A percentile compares a stretch with the other conserved stretches of the same genome.
phyloP scores from a whole-genome alignment of 192 early-diverging fungal genomes.

The Paraglomus occultum region DNA sequence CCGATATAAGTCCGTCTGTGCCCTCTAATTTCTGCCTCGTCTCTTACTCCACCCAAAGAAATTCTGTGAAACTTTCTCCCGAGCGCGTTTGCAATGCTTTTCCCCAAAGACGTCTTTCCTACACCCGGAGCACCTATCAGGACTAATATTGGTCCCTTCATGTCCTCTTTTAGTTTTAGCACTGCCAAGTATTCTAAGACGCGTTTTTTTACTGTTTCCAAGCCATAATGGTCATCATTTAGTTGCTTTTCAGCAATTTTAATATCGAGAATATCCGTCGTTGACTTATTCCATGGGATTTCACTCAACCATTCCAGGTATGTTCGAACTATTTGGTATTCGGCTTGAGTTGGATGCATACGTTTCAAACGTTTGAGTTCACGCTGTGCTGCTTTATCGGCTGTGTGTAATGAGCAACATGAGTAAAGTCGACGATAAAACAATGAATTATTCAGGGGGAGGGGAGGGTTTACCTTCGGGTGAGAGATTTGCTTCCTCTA shows the following conservation, averaged over 20 bases:
- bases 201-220: conserved; percentile 77
- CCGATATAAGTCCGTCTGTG: conserved; percentile 88
- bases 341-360: conserved; percentile 70
- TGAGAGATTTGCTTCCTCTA: conserved; percentile 55
- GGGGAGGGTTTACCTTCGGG: conserved; percentile 47
- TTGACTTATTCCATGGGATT: conserved; percentile 69
- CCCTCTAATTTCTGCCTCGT: conserved; percentile 87
- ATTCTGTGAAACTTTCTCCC: conserved; percentile 80
- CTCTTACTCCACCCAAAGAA: conserved; percentile 77
- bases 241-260: conserved; percentile 59
- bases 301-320: conserved; percentile 79
- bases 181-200: conserved; percentile 85
- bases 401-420: conserved; percentile 10
- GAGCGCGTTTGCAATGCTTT: conserved; percentile 74
- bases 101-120: conserved; percentile 83
- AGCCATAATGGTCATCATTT: conserved; percentile 80
- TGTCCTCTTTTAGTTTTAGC: conserved; percentile 66
- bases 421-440: too few relatives aligned
- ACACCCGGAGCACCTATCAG: conserved; percentile 62
- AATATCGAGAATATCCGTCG: conserved; percentile 68
- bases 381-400: conserved; percentile 51
- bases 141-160: conserved; percentile 79
- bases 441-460: too few relatives aligned
- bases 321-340: conserved; percentile 73
- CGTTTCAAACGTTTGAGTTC: conserved; percentile 69